Percentiles rank a stretch among this genome's conserved stretches.
phyloP scores from a whole-genome alignment of 139 green algal species.

The Picochlorum costavermella region DNA sequence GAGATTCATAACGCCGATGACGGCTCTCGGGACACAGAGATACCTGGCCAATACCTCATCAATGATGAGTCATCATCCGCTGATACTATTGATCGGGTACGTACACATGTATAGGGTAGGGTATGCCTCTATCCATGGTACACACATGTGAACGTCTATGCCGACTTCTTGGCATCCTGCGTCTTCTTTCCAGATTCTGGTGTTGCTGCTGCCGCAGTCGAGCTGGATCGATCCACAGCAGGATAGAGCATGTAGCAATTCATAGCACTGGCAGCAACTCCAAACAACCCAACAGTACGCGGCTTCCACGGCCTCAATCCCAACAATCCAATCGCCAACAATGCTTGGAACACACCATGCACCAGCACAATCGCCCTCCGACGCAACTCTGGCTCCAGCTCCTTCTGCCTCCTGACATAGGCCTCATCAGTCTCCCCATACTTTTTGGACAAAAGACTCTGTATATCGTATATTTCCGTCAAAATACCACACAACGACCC shows the following conservation, averaged over 20 bases:
- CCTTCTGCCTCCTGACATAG: conserved; percentile 48
- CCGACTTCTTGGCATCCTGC: too few species aligned
- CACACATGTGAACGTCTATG: too few species aligned
- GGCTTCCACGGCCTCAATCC: conserved; percentile 60
- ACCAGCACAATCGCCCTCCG: conserved; percentile 49
- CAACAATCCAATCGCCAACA: conserved; percentile 62
- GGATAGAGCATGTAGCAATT: conserved; percentile 88
- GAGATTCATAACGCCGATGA: not conserved
- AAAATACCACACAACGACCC: conserved; percentile 41
- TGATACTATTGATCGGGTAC: too few species aligned
- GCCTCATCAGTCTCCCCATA: conserved; percentile 49
- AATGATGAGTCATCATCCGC: too few species aligned
- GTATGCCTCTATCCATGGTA: too few species aligned
- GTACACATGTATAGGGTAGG: too few species aligned
- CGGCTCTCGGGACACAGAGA: too few species aligned
- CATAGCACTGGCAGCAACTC: conserved; percentile 59
- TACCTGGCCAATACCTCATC: too few species aligned
- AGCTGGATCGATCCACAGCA: not conserved
- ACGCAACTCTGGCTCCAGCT: conserved; percentile 48
- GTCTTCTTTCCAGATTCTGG: too few species aligned
- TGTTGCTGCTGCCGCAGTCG: too few species aligned
- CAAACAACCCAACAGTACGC: conserved; percentile 66
- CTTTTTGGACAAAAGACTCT: not conserved
- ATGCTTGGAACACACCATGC: conserved; percentile 60
- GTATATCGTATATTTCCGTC: conserved; percentile 33